phyloP scores from a whole-genome alignment of 257 asterid species.

The Solanum ossicruentum region DNA sequence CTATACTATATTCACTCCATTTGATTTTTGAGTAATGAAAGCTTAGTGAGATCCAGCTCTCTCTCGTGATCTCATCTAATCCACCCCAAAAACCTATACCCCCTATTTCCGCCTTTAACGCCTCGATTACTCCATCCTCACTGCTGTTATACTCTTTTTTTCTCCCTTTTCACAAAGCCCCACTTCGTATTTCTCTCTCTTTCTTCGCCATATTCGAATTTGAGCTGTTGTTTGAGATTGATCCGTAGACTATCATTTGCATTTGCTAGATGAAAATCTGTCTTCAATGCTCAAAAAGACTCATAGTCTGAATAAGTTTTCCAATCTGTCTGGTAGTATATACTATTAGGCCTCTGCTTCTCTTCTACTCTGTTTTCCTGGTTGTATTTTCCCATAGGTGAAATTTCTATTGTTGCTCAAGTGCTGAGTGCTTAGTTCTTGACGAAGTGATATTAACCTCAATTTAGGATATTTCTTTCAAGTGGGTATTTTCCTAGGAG shows the following conservation, averaged over 20 bases:
- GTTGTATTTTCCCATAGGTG: background rate
- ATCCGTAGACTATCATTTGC: background rate
- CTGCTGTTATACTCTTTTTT: slow-evolving; percentile 15
- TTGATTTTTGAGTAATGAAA: background rate
- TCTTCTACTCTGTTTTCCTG: background rate
- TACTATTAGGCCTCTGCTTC: background rate
- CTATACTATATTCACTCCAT: background rate
- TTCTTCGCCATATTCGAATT: background rate
- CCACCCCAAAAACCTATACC: background rate
- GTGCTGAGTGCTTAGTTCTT: background rate
- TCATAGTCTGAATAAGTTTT: background rate
- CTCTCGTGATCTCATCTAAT: background rate
- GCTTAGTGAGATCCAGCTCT: slow-evolving; percentile 9
- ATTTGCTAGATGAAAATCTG: background rate
- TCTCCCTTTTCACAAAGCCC: slow-evolving; percentile 3
- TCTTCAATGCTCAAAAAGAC: background rate
- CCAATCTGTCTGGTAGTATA: background rate
- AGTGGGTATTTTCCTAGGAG: background rate
- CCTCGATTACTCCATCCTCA: background rate
- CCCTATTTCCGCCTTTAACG: slow-evolving; percentile 1
- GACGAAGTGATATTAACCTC: background rate
- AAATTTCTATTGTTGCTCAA: background rate
- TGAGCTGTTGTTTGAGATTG: background rate
- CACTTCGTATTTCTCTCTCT: background rate
- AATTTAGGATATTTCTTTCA: background rate